Percentiles rank a stretch among this genome's conserved stretches.
Evolutionary conservation across 2,329 filamentous ascomycete species (phyloP).

Genomic region (Gyromitra esculenta): DNA sequence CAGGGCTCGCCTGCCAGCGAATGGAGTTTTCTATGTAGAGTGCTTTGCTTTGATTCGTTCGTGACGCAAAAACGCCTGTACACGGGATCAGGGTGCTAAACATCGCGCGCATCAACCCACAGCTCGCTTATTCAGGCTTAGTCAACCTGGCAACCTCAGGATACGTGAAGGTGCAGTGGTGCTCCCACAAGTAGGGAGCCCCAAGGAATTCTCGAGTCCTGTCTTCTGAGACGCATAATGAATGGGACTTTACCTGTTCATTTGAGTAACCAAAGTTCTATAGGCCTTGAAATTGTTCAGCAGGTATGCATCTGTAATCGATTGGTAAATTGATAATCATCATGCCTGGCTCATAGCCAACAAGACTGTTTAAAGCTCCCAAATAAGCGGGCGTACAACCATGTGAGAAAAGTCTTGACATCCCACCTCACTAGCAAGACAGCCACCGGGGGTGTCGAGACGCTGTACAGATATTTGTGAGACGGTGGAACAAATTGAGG

Average conservation of each 20-base stretch:
- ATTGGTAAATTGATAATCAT: constrained; percentile 7
- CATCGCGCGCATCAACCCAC: constrained; percentile 41
- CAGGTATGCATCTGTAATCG: background rate
- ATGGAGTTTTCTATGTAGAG: constrained; percentile 20
- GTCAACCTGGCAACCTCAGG: constrained; percentile 19
- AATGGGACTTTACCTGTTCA: constrained; percentile 4
- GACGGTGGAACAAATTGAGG: background rate
- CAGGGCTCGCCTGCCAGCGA: constrained; percentile 40
- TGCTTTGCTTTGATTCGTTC: constrained; percentile 43
- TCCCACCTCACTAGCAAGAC: too few species aligned
- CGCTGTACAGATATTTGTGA: background rate
- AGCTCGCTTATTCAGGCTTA: constrained; percentile 40
- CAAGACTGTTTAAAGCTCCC: background rate
- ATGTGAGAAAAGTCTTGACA: too few species aligned
- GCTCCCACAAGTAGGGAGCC: constrained; percentile 5
- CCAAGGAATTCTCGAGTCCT: constrained; percentile 1
- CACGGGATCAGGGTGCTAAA: constrained; percentile 37
- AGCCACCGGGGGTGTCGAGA: too few species aligned
- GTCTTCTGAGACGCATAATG: constrained; percentile 11
- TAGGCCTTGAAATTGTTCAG: background rate
- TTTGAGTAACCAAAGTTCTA: background rate
- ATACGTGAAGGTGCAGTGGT: background rate
- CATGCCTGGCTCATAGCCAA: background rate
- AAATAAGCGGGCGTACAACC: background rate
- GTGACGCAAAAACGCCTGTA: constrained; percentile 44